Percentiles rank a stretch among this genome's conserved stretches.
These are phyloP conservation scores for Malus sieversii DNA, from an alignment of 306 rosid species.

Conservation along the genomic window DNA sequence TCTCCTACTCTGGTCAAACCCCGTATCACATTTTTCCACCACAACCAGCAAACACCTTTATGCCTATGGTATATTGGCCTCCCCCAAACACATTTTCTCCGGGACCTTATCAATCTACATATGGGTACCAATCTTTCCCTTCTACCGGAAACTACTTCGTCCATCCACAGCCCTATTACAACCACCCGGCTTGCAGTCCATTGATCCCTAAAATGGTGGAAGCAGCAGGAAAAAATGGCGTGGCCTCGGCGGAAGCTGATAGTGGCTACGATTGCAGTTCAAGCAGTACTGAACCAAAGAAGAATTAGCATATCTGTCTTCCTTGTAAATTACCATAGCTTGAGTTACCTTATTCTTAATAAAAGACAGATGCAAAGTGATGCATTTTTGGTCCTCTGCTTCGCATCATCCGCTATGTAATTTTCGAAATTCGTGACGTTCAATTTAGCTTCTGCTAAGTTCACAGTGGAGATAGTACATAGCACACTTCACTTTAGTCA, in stretches of 20 bases:
- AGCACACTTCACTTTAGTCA: too few species aligned
- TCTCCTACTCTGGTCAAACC: constrained; percentile 23
- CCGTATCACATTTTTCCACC: constrained; percentile 42
- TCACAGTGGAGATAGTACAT: too few species aligned
- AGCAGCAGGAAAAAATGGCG: constrained; percentile 31
- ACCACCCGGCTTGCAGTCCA: constrained; percentile 22
- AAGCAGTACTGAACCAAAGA: constrained; percentile 30
- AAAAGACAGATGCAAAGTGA: constrained; percentile 9
- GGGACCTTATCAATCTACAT: constrained; percentile 40
- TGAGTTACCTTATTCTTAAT: background rate
- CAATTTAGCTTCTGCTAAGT: background rate
- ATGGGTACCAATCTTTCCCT: constrained; percentile 50
- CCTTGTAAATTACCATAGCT: background rate
- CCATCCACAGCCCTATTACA: constrained; percentile 47
- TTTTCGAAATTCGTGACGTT: background rate
- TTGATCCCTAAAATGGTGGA: constrained; percentile 28
- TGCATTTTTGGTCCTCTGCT: constrained; percentile 9
- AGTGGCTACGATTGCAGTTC: constrained; percentile 46
- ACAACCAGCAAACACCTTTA: constrained; percentile 39
- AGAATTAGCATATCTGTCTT: constrained; percentile 1
- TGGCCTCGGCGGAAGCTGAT: constrained; percentile 26
- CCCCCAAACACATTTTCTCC: constrained; percentile 55
- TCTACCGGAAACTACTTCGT: constrained; percentile 41
- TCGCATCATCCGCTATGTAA: constrained; percentile 4
- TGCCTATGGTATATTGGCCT: constrained; percentile 79